Evolutionary conservation across 371 early-diverging fungal genomes (phyloP).

Genomic region (Mortierella sp.): DNA sequence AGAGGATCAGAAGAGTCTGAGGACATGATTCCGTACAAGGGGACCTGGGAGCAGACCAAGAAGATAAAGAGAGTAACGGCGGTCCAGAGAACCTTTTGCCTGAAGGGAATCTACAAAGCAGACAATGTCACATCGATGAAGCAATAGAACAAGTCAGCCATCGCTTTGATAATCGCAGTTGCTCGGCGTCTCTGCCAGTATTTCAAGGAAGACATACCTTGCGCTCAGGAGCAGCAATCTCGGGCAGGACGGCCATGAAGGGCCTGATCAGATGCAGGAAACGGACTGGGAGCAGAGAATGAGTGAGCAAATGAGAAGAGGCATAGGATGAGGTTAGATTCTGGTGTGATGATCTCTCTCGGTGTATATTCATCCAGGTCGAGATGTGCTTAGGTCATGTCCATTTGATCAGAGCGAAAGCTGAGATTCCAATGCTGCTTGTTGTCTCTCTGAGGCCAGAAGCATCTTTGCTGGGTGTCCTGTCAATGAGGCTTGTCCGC

Average conservation of each 20-base stretch:
- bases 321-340: constrained; percentile 1
- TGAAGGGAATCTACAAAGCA: constrained; percentile 86
- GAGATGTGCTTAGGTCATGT: no score
- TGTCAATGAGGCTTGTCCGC: no score
- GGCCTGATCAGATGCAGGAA: constrained; percentile 98
- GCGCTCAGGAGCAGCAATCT: constrained; percentile 96
- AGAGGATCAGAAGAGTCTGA: constrained; percentile 98
- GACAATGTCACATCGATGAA: neutral
- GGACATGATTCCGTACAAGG: constrained; percentile 99
- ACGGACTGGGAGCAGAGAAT: constrained; percentile 73
- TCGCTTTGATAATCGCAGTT: no score
- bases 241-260: constrained; percentile 98
- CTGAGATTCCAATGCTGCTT: no score
- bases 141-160: neutral
- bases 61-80: constrained; percentile 98
- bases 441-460: no score
- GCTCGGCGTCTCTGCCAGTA: neutral
- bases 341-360: neutral
- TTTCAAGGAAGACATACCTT: constrained; percentile 74
- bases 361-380: no score
- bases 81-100: constrained; percentile 99
- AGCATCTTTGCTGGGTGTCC: no score
- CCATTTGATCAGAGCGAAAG: no score
- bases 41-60: constrained; percentile 99
- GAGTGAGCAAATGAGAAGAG: neutral